These are phyloP conservation scores for Mycena galericulata DNA, from an alignment of 768 basidiomycete genomes.

Conservation along the genomic window DNA sequence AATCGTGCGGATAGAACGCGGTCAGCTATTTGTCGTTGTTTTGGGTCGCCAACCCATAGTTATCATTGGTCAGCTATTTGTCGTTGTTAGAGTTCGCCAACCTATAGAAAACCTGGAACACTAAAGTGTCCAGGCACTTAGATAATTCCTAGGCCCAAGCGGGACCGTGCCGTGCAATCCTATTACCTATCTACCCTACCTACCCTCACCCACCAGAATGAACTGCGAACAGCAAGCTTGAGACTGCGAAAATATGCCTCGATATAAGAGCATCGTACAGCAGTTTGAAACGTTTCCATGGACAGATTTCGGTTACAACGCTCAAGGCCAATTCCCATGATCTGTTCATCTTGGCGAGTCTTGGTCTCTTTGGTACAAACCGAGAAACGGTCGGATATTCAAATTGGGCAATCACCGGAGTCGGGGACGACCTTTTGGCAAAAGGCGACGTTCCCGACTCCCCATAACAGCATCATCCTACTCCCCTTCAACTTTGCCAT, in stretches of 20 bases:
- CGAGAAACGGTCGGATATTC: slow-evolving; percentile 20
- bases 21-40: too few relatives aligned
- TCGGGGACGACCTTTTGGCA: neutral
- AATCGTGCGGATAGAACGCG: too few relatives aligned
- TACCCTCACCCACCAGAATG: too few relatives aligned
- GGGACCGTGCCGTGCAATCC: too few relatives aligned
- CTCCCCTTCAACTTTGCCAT: slow-evolving; percentile 45
- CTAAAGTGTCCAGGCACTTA: too few relatives aligned
- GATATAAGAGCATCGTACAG: neutral
- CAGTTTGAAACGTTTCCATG: slow-evolving; percentile 31
- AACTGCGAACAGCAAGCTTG: neutral
- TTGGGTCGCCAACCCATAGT: too few relatives aligned
- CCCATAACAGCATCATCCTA: slow-evolving; percentile 45
- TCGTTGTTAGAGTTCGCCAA: too few relatives aligned
- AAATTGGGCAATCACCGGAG: slow-evolving; percentile 15
- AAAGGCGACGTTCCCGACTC: neutral
- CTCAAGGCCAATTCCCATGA: neutral
- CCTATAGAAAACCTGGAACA: too few relatives aligned
- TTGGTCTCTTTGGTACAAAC: slow-evolving; percentile 11
- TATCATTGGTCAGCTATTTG: too few relatives aligned
- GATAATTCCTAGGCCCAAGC: too few relatives aligned
- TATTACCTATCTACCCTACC: too few relatives aligned
- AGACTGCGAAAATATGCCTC: neutral
- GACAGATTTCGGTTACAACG: slow-evolving; percentile 16
- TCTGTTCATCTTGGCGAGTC: neutral